Evolutionary conservation across 768 basidiomycete genomes (phyloP).

Genomic region (Daedaleopsis sinensis): DNA sequence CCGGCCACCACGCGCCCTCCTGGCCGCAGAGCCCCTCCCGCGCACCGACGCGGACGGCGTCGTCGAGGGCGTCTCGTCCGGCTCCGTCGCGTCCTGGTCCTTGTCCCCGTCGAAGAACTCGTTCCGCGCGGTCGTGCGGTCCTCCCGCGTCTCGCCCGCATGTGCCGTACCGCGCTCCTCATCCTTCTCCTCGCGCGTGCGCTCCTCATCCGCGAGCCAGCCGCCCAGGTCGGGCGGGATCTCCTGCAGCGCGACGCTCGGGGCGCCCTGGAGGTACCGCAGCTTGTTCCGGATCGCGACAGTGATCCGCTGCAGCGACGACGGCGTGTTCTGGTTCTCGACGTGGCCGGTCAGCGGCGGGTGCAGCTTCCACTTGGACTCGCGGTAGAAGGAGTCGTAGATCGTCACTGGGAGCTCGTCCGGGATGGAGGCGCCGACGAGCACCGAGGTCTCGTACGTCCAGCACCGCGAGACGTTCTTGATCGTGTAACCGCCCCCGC

Average conservation of each 20-base stretch:
- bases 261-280: slow-evolving; percentile 91
- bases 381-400: slow-evolving; percentile 92
- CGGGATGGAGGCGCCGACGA: slow-evolving; percentile 81
- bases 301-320: slow-evolving; percentile 86
- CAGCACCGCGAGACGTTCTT: slow-evolving; percentile 98
- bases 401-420: slow-evolving; percentile 87
- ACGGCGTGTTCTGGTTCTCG: slow-evolving; percentile 88
- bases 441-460: slow-evolving; percentile 96
- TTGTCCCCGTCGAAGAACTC: slow-evolving; percentile 77
- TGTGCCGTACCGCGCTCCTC: slow-evolving; percentile 63
- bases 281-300: slow-evolving; percentile 84
- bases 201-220: slow-evolving; percentile 73
- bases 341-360: slow-evolving; percentile 90
- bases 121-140: slow-evolving; percentile 56
- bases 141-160: slow-evolving; percentile 58
- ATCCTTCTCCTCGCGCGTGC: slow-evolving; percentile 65
- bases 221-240: slow-evolving; percentile 90
- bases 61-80: slow-evolving; percentile 5
- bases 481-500: slow-evolving; percentile 96
- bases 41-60: slow-evolving; percentile 35
- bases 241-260: slow-evolving; percentile 96
- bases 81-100: slow-evolving; percentile 56
- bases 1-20: slow-evolving; percentile 26
- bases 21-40: slow-evolving; percentile 22
- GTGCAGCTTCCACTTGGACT: slow-evolving; percentile 90